Conservation (phyloP, 257 asterid genomes). For the Solanum habrochaites region DNA sequence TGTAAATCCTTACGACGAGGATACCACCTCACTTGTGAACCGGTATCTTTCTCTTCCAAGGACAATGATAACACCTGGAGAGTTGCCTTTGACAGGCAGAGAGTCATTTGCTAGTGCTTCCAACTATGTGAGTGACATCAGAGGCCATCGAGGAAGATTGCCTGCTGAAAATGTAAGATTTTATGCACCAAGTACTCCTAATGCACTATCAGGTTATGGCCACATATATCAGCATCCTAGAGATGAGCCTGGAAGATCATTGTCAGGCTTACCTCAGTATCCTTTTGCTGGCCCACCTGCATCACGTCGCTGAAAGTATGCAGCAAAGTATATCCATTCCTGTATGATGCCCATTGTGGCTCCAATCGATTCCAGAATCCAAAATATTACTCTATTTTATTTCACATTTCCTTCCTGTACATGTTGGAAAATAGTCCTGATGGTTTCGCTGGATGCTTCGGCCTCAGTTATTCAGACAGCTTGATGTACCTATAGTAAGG, state of each 20-base stretch:
- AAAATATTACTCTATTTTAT: neutral
- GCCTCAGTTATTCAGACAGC: neutral
- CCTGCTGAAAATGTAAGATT: slow-evolving; percentile 17
- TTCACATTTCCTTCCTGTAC: neutral
- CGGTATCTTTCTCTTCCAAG: slow-evolving; percentile 44
- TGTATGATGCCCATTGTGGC: neutral
- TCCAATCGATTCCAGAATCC: neutral
- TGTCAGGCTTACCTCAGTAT: slow-evolving; percentile 43
- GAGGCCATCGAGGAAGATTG: slow-evolving; percentile 1
- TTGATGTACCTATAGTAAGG: neutral
- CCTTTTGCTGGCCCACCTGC: slow-evolving; percentile 54
- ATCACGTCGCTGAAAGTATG: slow-evolving; percentile 14
- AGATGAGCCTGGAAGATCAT: slow-evolving; percentile 7
- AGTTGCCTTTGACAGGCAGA: slow-evolving; percentile 11
- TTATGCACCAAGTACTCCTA: slow-evolving; percentile 14
- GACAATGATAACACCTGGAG: slow-evolving; percentile 8
- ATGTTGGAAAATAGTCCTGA: neutral
- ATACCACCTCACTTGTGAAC: slow-evolving; percentile 56
- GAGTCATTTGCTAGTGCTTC: slow-evolving; percentile 13
- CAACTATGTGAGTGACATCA: slow-evolving; percentile 9
- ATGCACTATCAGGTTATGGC: slow-evolving; percentile 13
- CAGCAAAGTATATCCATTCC: neutral
- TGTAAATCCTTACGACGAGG: slow-evolving; percentile 45
- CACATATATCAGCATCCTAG: slow-evolving; percentile 9
- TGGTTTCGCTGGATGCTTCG: neutral